phyloP scores from a whole-genome alignment of 179 eudicot species.

The Spergularia azorica region DNA sequence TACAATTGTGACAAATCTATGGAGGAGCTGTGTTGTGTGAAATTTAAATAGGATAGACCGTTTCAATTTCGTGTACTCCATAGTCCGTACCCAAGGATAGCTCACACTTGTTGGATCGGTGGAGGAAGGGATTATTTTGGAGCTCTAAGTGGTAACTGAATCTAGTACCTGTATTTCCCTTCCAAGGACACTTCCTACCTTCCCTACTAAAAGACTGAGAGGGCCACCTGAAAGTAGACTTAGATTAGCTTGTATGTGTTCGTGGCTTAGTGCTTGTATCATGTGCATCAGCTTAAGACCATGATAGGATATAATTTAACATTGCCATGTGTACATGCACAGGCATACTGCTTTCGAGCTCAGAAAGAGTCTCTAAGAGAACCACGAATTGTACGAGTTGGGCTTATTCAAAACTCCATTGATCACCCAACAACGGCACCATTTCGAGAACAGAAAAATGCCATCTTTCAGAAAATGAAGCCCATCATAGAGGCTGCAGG shows the following conservation, averaged over 20 bases:
- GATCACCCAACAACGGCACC: conserved; percentile 77
- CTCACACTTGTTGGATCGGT: neutral
- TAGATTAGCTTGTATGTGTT: too few relatives aligned
- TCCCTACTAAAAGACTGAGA: too few relatives aligned
- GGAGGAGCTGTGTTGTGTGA: too few relatives aligned
- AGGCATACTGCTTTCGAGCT: conserved; percentile 81
- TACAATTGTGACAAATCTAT: too few relatives aligned
- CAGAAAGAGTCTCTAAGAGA: conserved; percentile 79
- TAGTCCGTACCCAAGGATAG: too few relatives aligned
- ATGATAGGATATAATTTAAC: neutral
- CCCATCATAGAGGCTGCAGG: conserved; percentile 95
- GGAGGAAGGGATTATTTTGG: neutral
- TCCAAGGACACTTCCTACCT: too few relatives aligned
- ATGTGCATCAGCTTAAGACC: neutral
- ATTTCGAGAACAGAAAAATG: conserved; percentile 62
- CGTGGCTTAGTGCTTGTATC: neutral
- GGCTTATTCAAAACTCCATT: conserved; percentile 85
- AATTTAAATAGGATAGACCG: too few relatives aligned
- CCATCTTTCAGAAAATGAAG: conserved; percentile 76
- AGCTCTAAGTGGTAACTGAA: neutral
- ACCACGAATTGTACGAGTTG: conserved; percentile 84
- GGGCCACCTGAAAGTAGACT: too few relatives aligned
- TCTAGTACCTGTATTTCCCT: too few relatives aligned
- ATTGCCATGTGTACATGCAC: neutral
- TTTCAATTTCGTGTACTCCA: too few relatives aligned